Conservation (phyloP, 2,329 filamentous ascomycete species). For the Microcyclospora pomicola region DNA sequence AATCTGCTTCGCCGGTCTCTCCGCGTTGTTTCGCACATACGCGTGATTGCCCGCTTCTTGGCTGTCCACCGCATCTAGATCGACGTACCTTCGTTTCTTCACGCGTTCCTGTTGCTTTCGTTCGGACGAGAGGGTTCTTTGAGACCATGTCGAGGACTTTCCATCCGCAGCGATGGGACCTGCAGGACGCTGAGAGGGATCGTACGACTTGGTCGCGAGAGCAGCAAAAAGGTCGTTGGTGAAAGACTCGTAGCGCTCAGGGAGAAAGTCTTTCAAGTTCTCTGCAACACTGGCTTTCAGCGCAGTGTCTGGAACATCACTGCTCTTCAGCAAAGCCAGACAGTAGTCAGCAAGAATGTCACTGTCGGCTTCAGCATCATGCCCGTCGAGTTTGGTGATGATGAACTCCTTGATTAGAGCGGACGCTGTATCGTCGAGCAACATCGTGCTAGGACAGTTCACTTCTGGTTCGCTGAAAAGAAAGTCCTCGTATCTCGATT, state of each 20-base stretch:
- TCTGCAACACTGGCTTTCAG: slow-evolving; percentile 55
- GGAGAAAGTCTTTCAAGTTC: slow-evolving; percentile 63
- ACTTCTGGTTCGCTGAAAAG: not conserved
- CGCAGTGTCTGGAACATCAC: slow-evolving; percentile 47
- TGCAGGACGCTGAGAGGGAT: slow-evolving; percentile 15
- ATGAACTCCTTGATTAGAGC: slow-evolving; percentile 61
- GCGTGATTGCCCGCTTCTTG: slow-evolving; percentile 18
- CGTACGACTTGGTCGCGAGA: slow-evolving; percentile 41
- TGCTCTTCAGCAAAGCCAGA: slow-evolving; percentile 56
- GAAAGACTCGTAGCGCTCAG: slow-evolving; percentile 50
- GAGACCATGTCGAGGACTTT: not conserved
- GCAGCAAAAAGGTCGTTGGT: slow-evolving; percentile 58
- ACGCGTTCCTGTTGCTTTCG: slow-evolving; percentile 17
- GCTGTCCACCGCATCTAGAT: slow-evolving; percentile 36
- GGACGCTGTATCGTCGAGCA: slow-evolving; percentile 40
- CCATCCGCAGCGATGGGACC: slow-evolving; percentile 7
- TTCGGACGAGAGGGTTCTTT: slow-evolving; percentile 1
- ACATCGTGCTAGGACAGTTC: slow-evolving; percentile 27
- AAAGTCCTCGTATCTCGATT: too few species aligned
- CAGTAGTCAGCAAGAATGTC: slow-evolving; percentile 77
- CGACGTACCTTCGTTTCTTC: slow-evolving; percentile 45
- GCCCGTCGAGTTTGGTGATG: slow-evolving; percentile 54
- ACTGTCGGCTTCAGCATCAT: slow-evolving; percentile 62
- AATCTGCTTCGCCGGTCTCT: slow-evolving; percentile 45
- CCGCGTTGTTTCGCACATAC: slow-evolving; percentile 19